Conservation (phyloP, 352 stramenopile species). For the Globisporangium paroecandrum region DNA sequence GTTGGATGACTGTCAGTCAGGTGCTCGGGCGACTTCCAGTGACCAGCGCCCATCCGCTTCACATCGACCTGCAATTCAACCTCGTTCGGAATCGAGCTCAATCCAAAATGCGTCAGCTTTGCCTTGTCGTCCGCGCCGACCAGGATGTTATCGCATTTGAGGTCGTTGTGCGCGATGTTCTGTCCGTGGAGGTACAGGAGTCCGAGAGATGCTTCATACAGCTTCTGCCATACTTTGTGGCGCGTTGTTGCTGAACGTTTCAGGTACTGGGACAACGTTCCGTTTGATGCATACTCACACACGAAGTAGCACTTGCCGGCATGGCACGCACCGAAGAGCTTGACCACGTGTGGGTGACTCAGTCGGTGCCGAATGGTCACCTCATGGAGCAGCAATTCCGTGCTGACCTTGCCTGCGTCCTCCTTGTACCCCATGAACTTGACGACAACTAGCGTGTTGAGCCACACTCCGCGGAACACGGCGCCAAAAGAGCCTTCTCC, state of each 20-base stretch:
- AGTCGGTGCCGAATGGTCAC: not conserved
- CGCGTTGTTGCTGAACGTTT: not conserved
- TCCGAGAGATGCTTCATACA: slow-evolving; percentile 6
- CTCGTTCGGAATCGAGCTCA: slow-evolving; percentile 9
- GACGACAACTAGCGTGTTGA: not conserved
- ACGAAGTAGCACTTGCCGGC: not conserved
- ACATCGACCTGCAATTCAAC: not conserved
- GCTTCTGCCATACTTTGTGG: not conserved
- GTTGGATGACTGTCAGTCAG: not conserved
- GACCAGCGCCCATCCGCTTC: not conserved
- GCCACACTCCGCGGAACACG: not conserved
- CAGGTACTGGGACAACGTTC: not conserved
- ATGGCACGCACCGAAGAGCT: not conserved
- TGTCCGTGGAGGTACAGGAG: not conserved
- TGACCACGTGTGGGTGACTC: not conserved
- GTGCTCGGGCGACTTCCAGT: slow-evolving; percentile 2
- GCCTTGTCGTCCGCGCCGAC: slow-evolving; percentile 21
- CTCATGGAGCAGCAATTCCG: not conserved
- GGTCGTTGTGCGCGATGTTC: slow-evolving; percentile 17
- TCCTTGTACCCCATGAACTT: slow-evolving; percentile 4
- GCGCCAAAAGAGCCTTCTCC: not conserved
- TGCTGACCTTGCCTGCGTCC: not conserved
- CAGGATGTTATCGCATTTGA: slow-evolving; percentile 29
- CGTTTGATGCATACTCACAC: not conserved
- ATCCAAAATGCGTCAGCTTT: slow-evolving; percentile 29